Base-by-base conservation (phyloP, 2,329 filamentous ascomycete species). In the Neopestalotiopsis sp. region DNA sequence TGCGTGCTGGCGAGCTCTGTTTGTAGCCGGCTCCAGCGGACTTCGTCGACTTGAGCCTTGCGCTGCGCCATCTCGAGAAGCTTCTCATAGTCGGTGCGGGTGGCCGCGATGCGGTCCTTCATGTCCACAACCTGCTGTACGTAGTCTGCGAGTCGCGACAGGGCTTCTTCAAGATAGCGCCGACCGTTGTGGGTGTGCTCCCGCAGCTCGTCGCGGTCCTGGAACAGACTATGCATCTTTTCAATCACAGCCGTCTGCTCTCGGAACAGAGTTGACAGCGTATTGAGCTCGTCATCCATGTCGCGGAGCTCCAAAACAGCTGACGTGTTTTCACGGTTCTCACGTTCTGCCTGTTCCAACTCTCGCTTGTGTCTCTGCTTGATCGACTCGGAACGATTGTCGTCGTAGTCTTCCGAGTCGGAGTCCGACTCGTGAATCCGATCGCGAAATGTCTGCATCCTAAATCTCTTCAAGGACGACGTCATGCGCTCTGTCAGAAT, bases 11-110 rank as follows among this genome's bases (percentile, higher is more conserved):
- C 89, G 0, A 90, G 84, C 71, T 91, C 88, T 1, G 89, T 88
- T 72, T 91, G 88, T 67, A 90, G 81, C 1, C 90, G 82, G 30
- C 88, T 89, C 77, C 90, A 86, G 30, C 88, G 86, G 9, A 90
- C 88, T 75, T 91, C 89, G 73, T 91, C 89, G 1, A 91, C 88
- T 73, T 91, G 89, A 0, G 89, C 89, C 73, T 91, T 89, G 17
- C 89, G 88, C 74, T 91, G 89, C 56, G 90, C 89, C 84, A 91
- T 89, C 76, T 91, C 88, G 13, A 91, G 85, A 5, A 91, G 83
- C 71, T 90, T 90, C 73, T 90, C 88, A 71, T 90, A 91, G 70
- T 90, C 89, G 61, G 87, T 88, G 53, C 89, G 83, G 2, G 89
- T 89, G 3, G 81, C 80, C 13, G 86, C 84, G 1, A 89, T 88